These are phyloP conservation scores for Hortaea sp. DNA, from an alignment of 2,329 filamentous ascomycete genomes.

Conservation along the genomic window DNA sequence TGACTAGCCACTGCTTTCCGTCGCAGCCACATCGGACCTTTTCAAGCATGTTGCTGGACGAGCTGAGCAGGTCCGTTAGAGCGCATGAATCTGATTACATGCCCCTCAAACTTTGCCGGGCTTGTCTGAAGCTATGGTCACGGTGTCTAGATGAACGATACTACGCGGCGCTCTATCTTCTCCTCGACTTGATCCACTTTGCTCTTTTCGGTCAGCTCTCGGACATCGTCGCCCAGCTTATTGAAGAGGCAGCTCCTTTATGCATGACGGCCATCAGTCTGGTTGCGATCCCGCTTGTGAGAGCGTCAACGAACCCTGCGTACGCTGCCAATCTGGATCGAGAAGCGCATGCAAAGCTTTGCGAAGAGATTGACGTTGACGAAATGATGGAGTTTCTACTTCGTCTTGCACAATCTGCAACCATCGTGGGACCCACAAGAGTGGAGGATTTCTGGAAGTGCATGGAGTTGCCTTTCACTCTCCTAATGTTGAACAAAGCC, in stretches of 20 bases:
- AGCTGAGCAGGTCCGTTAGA: constrained; percentile 47
- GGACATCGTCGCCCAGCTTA: constrained; percentile 49
- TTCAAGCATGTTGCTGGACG: constrained; percentile 57
- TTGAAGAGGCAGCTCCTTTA: constrained; percentile 43
- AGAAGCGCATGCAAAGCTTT: constrained; percentile 32
- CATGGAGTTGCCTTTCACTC: constrained; percentile 56
- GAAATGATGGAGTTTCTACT: constrained; percentile 59
- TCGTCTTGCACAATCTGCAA: constrained; percentile 47
- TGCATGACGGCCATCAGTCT: constrained; percentile 40
- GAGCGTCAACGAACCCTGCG: constrained; percentile 25
- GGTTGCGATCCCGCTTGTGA: constrained; percentile 41
- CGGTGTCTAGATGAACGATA: constrained; percentile 55
- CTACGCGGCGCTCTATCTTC: constrained; percentile 53
- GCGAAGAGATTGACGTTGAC: constrained; percentile 53
- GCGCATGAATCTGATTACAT: constrained; percentile 43
- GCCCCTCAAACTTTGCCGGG: constrained; percentile 53
- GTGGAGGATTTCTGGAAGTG: constrained; percentile 53
- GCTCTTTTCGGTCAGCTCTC: constrained; percentile 53
- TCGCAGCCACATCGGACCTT: constrained; percentile 53
- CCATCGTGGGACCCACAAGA: constrained; percentile 27
- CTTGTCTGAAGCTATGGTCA: constrained; percentile 58
- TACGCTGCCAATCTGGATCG: constrained; percentile 14
- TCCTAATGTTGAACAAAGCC: constrained; percentile 57
- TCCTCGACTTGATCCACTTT: constrained; percentile 55
- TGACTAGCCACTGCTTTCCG: constrained; percentile 56